Evolutionary conservation across 371 early-diverging fungal species (phyloP), one percentile per base, ranked within the genome.

Genomic region (Mucor indicus): DNA sequence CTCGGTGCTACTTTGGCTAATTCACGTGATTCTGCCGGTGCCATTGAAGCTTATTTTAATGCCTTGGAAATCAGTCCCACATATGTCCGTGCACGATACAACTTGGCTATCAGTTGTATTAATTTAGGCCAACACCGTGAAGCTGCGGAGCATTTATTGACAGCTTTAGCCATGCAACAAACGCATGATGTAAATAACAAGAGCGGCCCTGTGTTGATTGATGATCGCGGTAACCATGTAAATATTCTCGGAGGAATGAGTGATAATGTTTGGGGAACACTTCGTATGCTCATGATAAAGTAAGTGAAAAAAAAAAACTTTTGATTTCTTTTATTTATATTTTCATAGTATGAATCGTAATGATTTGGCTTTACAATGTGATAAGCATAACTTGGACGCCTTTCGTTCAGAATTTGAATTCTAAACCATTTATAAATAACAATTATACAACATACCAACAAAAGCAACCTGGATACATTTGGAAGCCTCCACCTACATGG

Each of bases 1-100:
- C 75, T 95, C 19, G 97, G 95, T 22, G 96, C 98, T 4, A 97
- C 95, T 0, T 76, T 92, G 36, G 95, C 96, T 20, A 95, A 96
- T 58, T 79, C 86, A 2, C 71, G 80, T 21, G 66, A 84, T 38
- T 73, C 85, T n/a, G 48, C 64, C 10, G 69, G 80, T n/a, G 96
- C 96, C 2, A 84, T 95, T 10, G 91, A 91, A 17, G 93, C 95
- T 17, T 97, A 97, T 61, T 88, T 83, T 47, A 75, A 81, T 21
- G 98, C 96, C 1, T 73, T 97, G 21, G 84, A 90, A 52, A 73
- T 97, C 49, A 92, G 93, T 44, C 98, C 98, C 1, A 76, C 83
- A 20, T 96, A 84, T 70, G 84, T 96, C 17, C 84, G 98, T n/a
- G 98, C 92, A 7, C 77, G 92, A 25, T 96, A 92, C 74, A 97